phyloP scores from a whole-genome alignment of 2,329 filamentous ascomycete genomes.

The Calonectria pteridis region DNA sequence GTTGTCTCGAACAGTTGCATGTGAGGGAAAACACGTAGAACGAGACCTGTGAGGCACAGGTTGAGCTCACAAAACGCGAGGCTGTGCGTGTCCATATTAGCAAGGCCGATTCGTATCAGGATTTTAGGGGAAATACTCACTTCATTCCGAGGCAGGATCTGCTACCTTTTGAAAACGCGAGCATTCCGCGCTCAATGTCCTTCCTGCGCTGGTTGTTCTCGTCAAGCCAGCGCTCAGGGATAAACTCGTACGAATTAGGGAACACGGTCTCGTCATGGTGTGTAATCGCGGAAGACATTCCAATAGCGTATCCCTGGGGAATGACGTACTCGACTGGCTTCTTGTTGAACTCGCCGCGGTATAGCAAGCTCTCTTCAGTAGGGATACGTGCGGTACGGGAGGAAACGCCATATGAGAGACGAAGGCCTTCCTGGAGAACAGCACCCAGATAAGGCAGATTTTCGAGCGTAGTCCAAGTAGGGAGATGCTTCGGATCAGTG shows the following conservation, averaged over 20 bases:
- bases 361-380: background rate
- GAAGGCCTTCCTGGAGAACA: constrained; percentile 8
- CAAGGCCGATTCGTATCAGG: background rate
- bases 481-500: background rate
- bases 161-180: constrained; percentile 13
- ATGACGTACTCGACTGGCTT: constrained; percentile 9
- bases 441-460: constrained; percentile 8
- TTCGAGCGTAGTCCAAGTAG: background rate
- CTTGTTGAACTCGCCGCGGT: constrained; percentile 8
- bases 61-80: constrained; percentile 15
- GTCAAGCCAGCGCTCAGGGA: constrained; percentile 12
- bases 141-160: constrained; percentile 15
- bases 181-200: constrained; percentile 11
- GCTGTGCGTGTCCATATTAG: background rate
- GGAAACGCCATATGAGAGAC: constrained; percentile 9
- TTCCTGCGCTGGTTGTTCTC: constrained; percentile 12
- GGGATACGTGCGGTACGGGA: constrained; percentile 5
- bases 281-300: constrained; percentile 10
- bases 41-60: constrained; percentile 4
- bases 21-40: constrained; percentile 1
- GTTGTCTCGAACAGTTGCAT: background rate
- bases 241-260: constrained; percentile 3
- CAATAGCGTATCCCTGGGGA: background rate
- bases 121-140: background rate
- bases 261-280: constrained; percentile 10